A percentile compares a stretch with the other conserved stretches of the same genome.
Conservation (phyloP, 768 basidiomycete genomes). For the Tulasnella calospora region DNA sequence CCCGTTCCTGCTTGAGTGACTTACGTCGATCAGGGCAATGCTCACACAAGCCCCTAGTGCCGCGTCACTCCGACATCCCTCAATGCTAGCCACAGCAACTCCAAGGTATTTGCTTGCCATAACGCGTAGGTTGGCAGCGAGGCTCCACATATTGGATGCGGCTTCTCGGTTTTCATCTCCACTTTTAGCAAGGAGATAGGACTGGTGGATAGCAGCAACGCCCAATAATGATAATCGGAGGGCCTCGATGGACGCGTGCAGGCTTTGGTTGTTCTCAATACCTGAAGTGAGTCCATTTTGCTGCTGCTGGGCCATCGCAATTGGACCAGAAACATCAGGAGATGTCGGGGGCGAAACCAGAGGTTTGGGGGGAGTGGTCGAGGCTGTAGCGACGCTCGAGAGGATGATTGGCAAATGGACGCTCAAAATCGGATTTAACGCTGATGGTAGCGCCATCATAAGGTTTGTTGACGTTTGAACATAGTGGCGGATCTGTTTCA, state of each 20-base stretch:
- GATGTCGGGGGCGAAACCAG: constrained; percentile 17
- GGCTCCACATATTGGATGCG: constrained; percentile 38
- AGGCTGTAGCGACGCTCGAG: constrained; percentile 37
- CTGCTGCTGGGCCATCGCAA: neutral
- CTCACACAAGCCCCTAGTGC: constrained; percentile 34
- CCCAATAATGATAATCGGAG: constrained; percentile 41
- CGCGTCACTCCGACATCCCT: constrained; percentile 35
- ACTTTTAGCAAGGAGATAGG: constrained; percentile 23
- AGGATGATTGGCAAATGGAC: constrained; percentile 44
- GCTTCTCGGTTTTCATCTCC: constrained; percentile 20
- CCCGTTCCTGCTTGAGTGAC: constrained; percentile 31
- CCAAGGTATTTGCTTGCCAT: constrained; percentile 39
- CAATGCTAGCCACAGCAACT: constrained; percentile 35
- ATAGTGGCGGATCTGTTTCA: constrained; percentile 42
- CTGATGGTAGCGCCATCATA: constrained; percentile 44
- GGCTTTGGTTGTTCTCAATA: constrained; percentile 30
- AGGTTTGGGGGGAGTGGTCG: neutral
- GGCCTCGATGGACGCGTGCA: constrained; percentile 41
- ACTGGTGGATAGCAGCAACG: constrained; percentile 44
- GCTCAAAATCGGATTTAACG: constrained; percentile 44
- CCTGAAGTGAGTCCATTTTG: neutral
- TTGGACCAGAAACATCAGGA: neutral
- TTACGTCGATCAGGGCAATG: constrained; percentile 40
- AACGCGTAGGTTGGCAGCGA: constrained; percentile 38
- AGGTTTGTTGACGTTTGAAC: constrained; percentile 46